Evolutionary conservation across 2,329 filamentous ascomycete genomes (phyloP).

Genomic region (Pseudogymnoascus sp.): DNA sequence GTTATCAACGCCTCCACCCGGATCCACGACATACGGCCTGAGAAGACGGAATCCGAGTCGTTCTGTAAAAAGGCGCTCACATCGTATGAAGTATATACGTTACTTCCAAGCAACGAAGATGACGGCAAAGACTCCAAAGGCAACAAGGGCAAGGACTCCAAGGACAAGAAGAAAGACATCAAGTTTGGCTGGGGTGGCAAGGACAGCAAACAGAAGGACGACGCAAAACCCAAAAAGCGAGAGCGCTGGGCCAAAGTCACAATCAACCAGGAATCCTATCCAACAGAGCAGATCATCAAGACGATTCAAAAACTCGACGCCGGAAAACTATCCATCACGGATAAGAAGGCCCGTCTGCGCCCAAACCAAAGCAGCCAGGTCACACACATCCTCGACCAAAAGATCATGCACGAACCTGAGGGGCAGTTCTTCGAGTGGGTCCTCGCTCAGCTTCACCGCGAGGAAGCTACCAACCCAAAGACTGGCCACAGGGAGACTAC

Average conservation of each 20-base stretch:
- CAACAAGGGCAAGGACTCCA: neutral
- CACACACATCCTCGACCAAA: slow-evolving; percentile 21
- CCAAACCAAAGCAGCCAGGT: slow-evolving; percentile 24
- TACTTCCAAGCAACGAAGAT: slow-evolving; percentile 12
- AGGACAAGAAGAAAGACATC: neutral
- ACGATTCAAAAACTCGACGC: slow-evolving; percentile 23
- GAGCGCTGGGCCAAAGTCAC: slow-evolving; percentile 14
- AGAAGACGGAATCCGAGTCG: slow-evolving; percentile 17
- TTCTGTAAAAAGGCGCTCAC: slow-evolving; percentile 23
- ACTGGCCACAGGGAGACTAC: slow-evolving; percentile 20
- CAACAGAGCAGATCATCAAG: slow-evolving; percentile 23
- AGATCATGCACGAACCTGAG: slow-evolving; percentile 20
- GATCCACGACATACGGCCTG: slow-evolving; percentile 20
- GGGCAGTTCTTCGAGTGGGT: slow-evolving; percentile 22
- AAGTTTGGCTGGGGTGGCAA: neutral
- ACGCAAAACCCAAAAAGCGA: slow-evolving; percentile 24
- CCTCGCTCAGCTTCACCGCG: slow-evolving; percentile 22
- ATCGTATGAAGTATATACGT: slow-evolving; percentile 19
- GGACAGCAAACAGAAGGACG: slow-evolving; percentile 6
- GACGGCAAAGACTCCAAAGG: neutral
- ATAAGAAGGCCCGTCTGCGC: slow-evolving; percentile 23
- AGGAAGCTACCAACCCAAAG: slow-evolving; percentile 13
- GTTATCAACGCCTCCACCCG: slow-evolving; percentile 7
- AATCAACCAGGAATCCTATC: slow-evolving; percentile 19
- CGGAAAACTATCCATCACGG: slow-evolving; percentile 18